These are phyloP conservation scores for Hansenula anomala DNA, from an alignment of 1,139 yeast species.

Conservation along the genomic window DNA sequence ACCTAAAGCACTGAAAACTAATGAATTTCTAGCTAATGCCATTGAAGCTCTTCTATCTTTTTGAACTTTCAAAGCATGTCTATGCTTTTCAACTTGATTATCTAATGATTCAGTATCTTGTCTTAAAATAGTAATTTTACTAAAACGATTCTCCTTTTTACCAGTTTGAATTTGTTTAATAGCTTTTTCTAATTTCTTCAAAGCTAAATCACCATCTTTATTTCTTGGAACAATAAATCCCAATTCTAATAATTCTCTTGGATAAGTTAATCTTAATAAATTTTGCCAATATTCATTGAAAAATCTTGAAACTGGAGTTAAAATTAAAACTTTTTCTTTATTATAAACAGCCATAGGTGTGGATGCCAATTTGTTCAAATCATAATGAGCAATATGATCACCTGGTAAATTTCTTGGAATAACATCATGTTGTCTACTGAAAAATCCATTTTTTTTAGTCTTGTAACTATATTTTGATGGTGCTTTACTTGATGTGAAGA, in stretches of 20 bases:
- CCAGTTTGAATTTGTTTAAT: conserved; percentile 64
- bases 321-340: conserved; percentile 74
- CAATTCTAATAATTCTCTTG: conserved; percentile 76
- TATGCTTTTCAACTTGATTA: conserved; percentile 70
- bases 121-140: conserved; percentile 79
- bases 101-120: conserved; percentile 80
- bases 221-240: conserved; percentile 90
- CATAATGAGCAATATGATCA: conserved; percentile 80
- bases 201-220: conserved; percentile 72
- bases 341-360: conserved; percentile 66
- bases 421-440: conserved; percentile 30
- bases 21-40: conserved; percentile 92
- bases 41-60: conserved; percentile 83
- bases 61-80: conserved; percentile 76
- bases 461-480: conserved; percentile 22
- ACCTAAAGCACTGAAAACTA: conserved; percentile 82
- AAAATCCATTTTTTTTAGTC: conserved; percentile 21
- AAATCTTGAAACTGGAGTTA: conserved; percentile 87
- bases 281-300: conserved; percentile 86
- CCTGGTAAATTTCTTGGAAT: conserved; percentile 62
- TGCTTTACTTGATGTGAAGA: conserved; percentile 31
- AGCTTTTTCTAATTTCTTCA: conserved; percentile 65
- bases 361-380: conserved; percentile 70
- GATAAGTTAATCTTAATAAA: conserved; percentile 67
- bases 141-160: conserved; percentile 55